These are phyloP conservation scores for Pseudogymnoascus verrucosus DNA, from an alignment of 2,329 filamentous ascomycete genomes.

Conservation along the genomic window DNA sequence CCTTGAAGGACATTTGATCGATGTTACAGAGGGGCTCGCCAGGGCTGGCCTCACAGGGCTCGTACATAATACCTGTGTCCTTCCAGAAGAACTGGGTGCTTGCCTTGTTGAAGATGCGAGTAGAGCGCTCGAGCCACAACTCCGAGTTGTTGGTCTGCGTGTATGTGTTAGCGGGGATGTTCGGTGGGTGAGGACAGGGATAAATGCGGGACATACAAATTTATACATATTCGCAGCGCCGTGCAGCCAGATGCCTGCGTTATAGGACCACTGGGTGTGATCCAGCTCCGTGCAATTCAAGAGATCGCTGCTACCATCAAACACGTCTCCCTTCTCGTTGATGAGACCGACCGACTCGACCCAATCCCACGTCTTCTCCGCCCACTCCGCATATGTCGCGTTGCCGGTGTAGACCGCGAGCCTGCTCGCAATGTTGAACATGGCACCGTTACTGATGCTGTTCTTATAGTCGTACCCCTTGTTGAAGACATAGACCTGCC, in stretches of 20 bases:
- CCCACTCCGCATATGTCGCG: slow-evolving; percentile 66
- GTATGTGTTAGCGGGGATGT: slow-evolving; percentile 18
- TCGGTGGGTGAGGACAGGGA: not conserved
- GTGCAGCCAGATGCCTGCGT: slow-evolving; percentile 53
- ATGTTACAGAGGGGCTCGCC: slow-evolving; percentile 40
- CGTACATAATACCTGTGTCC: slow-evolving; percentile 39
- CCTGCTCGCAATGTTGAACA: slow-evolving; percentile 53
- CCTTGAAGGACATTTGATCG: slow-evolving; percentile 59
- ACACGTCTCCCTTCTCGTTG: slow-evolving; percentile 40
- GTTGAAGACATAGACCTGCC: slow-evolving; percentile 77
- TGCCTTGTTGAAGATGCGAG: slow-evolving; percentile 29
- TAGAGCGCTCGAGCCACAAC: slow-evolving; percentile 29
- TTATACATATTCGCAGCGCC: slow-evolving; percentile 35
- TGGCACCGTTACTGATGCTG: slow-evolving; percentile 48
- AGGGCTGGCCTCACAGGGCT: slow-evolving; percentile 57
- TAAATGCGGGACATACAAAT: slow-evolving; percentile 31
- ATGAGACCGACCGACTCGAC: slow-evolving; percentile 48
- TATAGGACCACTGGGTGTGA: slow-evolving; percentile 59
- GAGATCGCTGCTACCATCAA: slow-evolving; percentile 49
- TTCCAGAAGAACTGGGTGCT: slow-evolving; percentile 26
- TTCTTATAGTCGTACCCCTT: slow-evolving; percentile 69
- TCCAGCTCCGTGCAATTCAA: slow-evolving; percentile 48
- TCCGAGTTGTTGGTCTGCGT: slow-evolving; percentile 32
- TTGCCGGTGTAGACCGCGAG: slow-evolving; percentile 69
- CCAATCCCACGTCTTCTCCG: slow-evolving; percentile 62